Conservation (phyloP, 169 alveolate species). For the Plasmodium chabaudi region DNA sequence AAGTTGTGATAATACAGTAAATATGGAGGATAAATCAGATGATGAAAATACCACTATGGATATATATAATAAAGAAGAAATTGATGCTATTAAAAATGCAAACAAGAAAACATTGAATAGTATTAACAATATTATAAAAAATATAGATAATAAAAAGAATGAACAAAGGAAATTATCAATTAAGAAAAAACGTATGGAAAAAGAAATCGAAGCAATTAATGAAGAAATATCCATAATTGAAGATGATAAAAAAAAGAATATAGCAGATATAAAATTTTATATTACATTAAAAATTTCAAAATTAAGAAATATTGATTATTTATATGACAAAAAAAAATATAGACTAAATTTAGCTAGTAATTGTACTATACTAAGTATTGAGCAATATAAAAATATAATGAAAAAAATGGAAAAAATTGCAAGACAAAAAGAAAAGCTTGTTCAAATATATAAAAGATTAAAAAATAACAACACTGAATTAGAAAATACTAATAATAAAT, state of each 20-base stretch:
- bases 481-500: conserved; percentile 34
- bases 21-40: background rate
- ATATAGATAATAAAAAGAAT: conserved; percentile 54
- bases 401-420: conserved; percentile 19
- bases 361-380: conserved; percentile 37
- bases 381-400: conserved; percentile 39
- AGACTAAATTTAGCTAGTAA: conserved; percentile 47
- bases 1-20: conserved; percentile 16
- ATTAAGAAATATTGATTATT: conserved; percentile 60
- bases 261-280: conserved; percentile 49
- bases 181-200: conserved; percentile 49
- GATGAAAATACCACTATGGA: conserved; percentile 11
- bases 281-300: conserved; percentile 42
- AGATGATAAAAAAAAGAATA: conserved; percentile 64
- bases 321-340: conserved; percentile 71
- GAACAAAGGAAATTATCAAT: conserved; percentile 46
- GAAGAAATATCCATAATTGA: conserved; percentile 57
- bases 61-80: conserved; percentile 26
- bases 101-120: conserved; percentile 9
- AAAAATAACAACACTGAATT: conserved; percentile 48
- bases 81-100: conserved; percentile 39
- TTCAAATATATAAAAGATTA: conserved; percentile 2
- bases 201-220: conserved; percentile 47
- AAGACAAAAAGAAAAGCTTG: conserved; percentile 19
- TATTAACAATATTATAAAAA: conserved; percentile 42